Evolutionary conservation across 495 filamentous ascomycete genomes (phyloP), one percentile per base, ranked within the genome.

Genomic region (Penicillium coffeae): DNA sequence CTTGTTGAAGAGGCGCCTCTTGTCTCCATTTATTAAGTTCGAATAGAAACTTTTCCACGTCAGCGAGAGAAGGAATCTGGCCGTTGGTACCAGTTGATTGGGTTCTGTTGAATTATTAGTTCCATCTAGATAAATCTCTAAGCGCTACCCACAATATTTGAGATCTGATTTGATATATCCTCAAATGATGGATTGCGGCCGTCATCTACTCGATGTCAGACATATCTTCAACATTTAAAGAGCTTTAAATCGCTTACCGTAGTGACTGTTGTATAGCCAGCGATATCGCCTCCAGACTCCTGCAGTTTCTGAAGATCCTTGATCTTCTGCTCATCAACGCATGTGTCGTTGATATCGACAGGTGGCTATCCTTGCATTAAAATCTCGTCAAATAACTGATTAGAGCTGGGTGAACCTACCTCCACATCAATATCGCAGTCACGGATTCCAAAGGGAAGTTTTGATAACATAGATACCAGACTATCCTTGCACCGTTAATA

Each of bases 401-500:
- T 27, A 5, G 9, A 15, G 12, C 2, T 16, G 15, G 21, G 1
- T 1, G 33, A 13, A 37, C 5, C 4, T 7, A 52, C 50, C 50
- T 52, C 50, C 2, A 35, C 27, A 42, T 52, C 50, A n/a, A 52
- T 47, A 18, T 52, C 50, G 3, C 35, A 34, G 37, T 52, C 50
- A 21, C 50, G 46, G 38, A 52, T 52, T 25, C 42, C 50, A 30
- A 52, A 52, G 20, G 50, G 50, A 4, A 52, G 50, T 32, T 52
- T 52, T 6, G 35, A 36, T 25, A 45, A 35, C 36, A 52, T 52
- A 1, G 50, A 34, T 3, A 52, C 18, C 5, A 38, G 39, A 4
- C 35, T 37, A 37, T 14, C 12, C 5, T 14, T 6, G n/a, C 15
- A 18, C 5, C 6, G 35, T 37, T 14, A 37, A 13, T 37, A 18